Conservation (phyloP, 2,329 filamentous ascomycete species). For the Cyphellophora attinorum region DNA sequence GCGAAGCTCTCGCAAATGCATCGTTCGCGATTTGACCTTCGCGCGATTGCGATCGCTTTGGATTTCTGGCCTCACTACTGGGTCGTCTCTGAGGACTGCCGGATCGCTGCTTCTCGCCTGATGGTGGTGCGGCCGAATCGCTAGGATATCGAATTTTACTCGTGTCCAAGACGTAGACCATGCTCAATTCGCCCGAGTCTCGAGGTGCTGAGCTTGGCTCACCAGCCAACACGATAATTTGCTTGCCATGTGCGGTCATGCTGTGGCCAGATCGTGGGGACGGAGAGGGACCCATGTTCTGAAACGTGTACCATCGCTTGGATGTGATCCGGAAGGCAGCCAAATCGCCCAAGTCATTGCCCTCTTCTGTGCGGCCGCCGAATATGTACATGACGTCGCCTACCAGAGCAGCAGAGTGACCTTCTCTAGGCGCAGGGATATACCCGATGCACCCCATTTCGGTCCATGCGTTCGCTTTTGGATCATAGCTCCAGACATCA, state of each 20-base stretch:
- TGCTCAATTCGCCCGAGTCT: conserved; percentile 72
- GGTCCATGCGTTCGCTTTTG: conserved; percentile 69
- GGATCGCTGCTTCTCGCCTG: conserved; percentile 30
- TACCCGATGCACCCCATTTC: conserved; percentile 95
- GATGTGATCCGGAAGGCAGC: conserved; percentile 77
- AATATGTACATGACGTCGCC: conserved; percentile 99
- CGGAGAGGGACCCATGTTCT: conserved; percentile 96
- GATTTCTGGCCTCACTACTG: conserved; percentile 36
- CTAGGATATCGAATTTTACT: conserved; percentile 94
- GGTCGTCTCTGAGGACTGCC: conserved; percentile 30
- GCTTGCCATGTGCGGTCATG: conserved; percentile 91
- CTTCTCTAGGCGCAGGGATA: conserved; percentile 86
- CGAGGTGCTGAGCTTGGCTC: conserved; percentile 83
- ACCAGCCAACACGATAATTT: conserved; percentile 83
- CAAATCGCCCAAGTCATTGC: conserved; percentile 81
- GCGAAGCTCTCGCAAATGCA: conserved; percentile 20
- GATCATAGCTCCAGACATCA: conserved; percentile 95
- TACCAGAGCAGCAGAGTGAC: conserved; percentile 85
- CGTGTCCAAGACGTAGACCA: conserved; percentile 88
- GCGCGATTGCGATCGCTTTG: conserved; percentile 30
- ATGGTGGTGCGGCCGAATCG: conserved; percentile 41
- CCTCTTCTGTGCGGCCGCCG: conserved; percentile 88
- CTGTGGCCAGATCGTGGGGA: conserved; percentile 91
- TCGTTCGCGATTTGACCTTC: conserved; percentile 29
- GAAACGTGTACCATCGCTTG: conserved; percentile 95